Evolutionary conservation across 768 basidiomycete genomes (phyloP), one percentile per base, ranked within the genome.

Genomic region (Leccinum aurantiacum): DNA sequence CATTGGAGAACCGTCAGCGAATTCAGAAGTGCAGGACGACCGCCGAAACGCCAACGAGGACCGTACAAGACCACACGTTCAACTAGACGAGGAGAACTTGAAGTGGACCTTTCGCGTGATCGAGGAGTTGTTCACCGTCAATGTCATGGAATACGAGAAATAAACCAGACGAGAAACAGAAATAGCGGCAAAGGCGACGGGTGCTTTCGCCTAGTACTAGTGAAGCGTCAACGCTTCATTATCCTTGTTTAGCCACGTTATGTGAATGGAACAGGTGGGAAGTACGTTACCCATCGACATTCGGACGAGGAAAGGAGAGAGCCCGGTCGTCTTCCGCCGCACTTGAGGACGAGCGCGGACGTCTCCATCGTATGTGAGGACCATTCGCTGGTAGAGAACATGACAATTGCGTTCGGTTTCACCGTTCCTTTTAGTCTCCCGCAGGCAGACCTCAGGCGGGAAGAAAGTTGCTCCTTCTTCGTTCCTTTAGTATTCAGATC

Each of bases 41-140:
- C 3, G 82, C 80, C 4, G 86, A 86, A 17, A 86, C 77, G 15
- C 80, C 75, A 64, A 94, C 91, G 11, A 96, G 80, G 61, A 89
- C 79, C 6, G 89, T 88, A 64, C 98, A 89, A 47, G 90, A 91
- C 82, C 93, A 94, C 74, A 97, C 97, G 65, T 92, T 92, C 50
- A 98, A 83, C 86, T 95, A 71, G 17, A 6, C 41, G 9, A 44
- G 9, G 41, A 44, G 41, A 44, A n/a, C 27, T 27, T 27, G 27
- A 27, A 27, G n/a, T 44, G n/a, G 41, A n/a, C 41, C 41, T 10
- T 44, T n/a, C 19, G 24, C 33, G 38, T 8, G 17, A 56, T 60
- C 7, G 17, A 52, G 62, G 58, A 55, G 44, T 24, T 25, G 67
- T 84, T 51, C 69, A 92, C 93, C 57, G 91, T 93, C 64, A 95